A percentile compares a stretch with the other conserved stretches of the same genome.
Conservation (phyloP, 2,329 filamentous ascomycete genomes). For the Colletotrichum musicola region DNA sequence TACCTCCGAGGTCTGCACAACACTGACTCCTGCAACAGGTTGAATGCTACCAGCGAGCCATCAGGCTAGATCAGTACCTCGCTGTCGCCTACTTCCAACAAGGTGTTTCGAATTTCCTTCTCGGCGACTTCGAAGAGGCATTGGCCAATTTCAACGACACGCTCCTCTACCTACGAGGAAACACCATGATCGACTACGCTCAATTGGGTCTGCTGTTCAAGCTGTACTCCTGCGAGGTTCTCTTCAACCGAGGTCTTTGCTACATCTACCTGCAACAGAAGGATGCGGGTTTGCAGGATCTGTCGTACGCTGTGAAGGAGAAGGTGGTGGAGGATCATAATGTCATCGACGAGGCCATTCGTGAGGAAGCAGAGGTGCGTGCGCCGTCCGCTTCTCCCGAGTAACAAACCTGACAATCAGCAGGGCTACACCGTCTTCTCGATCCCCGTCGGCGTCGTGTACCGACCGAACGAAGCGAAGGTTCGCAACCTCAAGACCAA, state of each 20-base stretch:
- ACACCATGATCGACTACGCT: conserved; percentile 98
- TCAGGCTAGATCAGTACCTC: conserved; percentile 92
- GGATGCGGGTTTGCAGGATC: conserved; percentile 90
- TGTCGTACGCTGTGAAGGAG: conserved; percentile 91
- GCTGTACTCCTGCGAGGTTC: conserved; percentile 94
- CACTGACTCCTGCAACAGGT: conserved; percentile 69
- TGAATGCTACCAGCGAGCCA: conserved; percentile 92
- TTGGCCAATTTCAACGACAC: conserved; percentile 99
- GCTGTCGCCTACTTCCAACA: conserved; percentile 99
- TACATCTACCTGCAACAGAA: conserved; percentile 97
- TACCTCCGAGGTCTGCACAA: neutral
- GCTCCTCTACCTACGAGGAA: conserved; percentile 91
- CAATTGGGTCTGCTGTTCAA: conserved; percentile 96
- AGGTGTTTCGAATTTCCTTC: conserved; percentile 96
- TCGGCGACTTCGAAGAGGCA: conserved; percentile 97
- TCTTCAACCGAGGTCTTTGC: conserved; percentile 97
- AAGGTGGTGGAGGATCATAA: conserved; percentile 97
- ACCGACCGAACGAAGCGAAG: conserved; percentile 96
- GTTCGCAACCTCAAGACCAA: conserved; percentile 98
- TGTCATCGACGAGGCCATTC: conserved; percentile 97
- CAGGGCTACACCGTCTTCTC: conserved; percentile 97
- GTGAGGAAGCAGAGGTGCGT: conserved; percentile 88
- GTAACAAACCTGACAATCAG: conserved; percentile 7
- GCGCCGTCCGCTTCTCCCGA: neutral
- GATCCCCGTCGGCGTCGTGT: conserved; percentile 94